phyloP scores from a whole-genome alignment of 2,329 filamentous ascomycete genomes.

The Aureobasidium zeae region DNA sequence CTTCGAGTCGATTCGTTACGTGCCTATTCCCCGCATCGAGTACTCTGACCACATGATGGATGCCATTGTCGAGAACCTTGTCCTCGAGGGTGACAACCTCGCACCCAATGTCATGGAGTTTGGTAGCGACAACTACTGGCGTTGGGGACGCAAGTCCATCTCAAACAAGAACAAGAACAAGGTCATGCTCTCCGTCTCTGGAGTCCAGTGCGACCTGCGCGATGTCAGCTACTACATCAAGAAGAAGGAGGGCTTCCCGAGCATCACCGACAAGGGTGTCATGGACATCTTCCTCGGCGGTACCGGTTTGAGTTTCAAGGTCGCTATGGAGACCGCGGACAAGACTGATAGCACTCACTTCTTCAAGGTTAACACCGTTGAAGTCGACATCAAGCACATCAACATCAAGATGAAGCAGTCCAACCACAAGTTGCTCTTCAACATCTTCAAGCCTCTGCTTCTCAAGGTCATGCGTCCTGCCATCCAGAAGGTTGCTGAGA shows the following conservation, averaged over 20 bases:
- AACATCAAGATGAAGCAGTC: conserved; percentile 89
- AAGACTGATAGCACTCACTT: conserved; percentile 69
- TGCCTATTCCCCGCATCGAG: conserved; percentile 90
- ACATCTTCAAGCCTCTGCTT: conserved; percentile 75
- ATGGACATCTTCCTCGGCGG: conserved; percentile 83
- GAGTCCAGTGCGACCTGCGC: conserved; percentile 79
- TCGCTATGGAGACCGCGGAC: conserved; percentile 75
- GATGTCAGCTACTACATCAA: conserved; percentile 94
- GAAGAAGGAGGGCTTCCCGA: conserved; percentile 87
- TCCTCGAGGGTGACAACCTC: conserved; percentile 93
- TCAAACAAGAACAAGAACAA: conserved; percentile 74
- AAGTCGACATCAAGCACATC: conserved; percentile 71
- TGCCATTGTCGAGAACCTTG: conserved; percentile 84
- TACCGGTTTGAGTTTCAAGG: conserved; percentile 81
- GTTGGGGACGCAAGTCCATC: conserved; percentile 84
- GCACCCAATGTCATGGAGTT: conserved; percentile 88
- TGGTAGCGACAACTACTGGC: conserved; percentile 85
- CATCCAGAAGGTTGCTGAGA: conserved; percentile 79
- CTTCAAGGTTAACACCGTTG: conserved; percentile 88
- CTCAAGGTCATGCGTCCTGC: conserved; percentile 75
- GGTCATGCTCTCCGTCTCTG: conserved; percentile 75
- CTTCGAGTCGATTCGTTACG: conserved; percentile 78
- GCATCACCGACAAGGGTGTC: conserved; percentile 76
- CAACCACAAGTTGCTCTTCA: conserved; percentile 86
- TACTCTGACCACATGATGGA: conserved; percentile 78